These are phyloP conservation scores for Astrothelium subdiscretum DNA, from an alignment of 495 filamentous ascomycete genomes.

Conservation along the genomic window DNA sequence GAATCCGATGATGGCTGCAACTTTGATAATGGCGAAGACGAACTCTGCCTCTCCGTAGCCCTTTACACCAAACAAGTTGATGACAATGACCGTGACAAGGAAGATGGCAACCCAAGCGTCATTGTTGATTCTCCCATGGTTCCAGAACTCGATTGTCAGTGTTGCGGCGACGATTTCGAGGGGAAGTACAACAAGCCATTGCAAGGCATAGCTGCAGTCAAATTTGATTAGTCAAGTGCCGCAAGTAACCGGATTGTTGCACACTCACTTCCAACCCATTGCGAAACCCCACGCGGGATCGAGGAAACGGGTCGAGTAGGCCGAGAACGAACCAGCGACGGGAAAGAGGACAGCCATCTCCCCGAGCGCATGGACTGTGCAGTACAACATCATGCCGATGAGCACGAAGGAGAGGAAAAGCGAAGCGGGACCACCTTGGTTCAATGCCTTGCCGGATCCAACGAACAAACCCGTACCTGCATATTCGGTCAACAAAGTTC, in stretches of 20 bases:
- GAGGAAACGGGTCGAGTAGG: constrained; percentile 83
- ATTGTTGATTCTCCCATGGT: constrained; percentile 44
- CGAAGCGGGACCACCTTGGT: constrained; percentile 72
- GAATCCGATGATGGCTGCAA: constrained; percentile 56
- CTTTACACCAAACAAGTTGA: constrained; percentile 31
- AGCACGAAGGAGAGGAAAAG: constrained; percentile 71
- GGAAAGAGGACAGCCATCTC: constrained; percentile 89
- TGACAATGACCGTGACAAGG: constrained; percentile 23
- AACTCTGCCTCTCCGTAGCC: constrained; percentile 33
- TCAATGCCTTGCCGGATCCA: constrained; percentile 67
- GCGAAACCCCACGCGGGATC: constrained; percentile 96
- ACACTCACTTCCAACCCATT: constrained; percentile 85
- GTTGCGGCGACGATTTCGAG: constrained; percentile 86
- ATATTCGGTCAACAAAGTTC: neutral
- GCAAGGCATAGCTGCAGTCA: constrained; percentile 61
- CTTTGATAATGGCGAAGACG: constrained; percentile 44
- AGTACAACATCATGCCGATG: constrained; percentile 83
- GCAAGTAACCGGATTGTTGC: neutral
- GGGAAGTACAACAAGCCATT: constrained; percentile 84
- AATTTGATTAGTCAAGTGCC: neutral
- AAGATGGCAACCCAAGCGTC: constrained; percentile 62
- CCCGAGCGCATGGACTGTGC: constrained; percentile 81
- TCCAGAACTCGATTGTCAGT: constrained; percentile 83
- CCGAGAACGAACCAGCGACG: constrained; percentile 83
- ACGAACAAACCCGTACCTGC: constrained; percentile 85